Evolutionary conservation across 805 yeast species (phyloP), one percentile per base, ranked within the genome.

Genomic region (Schwanniomyces occidentalis): DNA sequence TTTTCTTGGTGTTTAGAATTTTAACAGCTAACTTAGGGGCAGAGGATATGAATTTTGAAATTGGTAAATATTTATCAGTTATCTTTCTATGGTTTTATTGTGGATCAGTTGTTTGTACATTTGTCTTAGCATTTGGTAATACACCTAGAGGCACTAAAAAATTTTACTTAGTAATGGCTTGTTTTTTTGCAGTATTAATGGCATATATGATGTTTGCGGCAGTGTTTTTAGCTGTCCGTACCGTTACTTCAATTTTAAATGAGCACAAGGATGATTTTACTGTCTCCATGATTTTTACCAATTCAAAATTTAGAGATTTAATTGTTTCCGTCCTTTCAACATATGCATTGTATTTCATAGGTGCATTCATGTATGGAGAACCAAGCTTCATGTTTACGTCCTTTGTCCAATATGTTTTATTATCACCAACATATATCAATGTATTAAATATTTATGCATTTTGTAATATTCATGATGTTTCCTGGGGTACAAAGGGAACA

Each of bases 401-500:
- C 32, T 85, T 89, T 57, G 48, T 77, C 16, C 99, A 91, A 61
- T 91, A 91, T 55, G 58, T 91, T 40, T 61, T 91, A 42, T 61
- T 91, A 38, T 80, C 90, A 44, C 99, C 99, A 0, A 78, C 95
- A 0, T 93, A 90, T 58, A 81, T 89, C 61, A 90, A 91, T 52
- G 91, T 90, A 34, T 69, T 91, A 54, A 89, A 88, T 59, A 91
- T 91, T 42, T 91, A 91, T 62, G 95, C 98, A 2, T 90, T 91
- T 58, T 90, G 97, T 69, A 91, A 91, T 61, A 83, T 91, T 41
- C 96, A 91, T 59, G 99, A 91, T 67, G 81, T 91, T 30, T 85
- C 96, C 5, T 91, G 98, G 98, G 98, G 98, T 57, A 91, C 96
- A 4, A 87, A 90, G 58, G 96, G 95, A 30, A 87, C 82, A 32